Evolutionary conservation across 2,329 filamentous ascomycete species (phyloP).

Genomic region (Pestalotiopsis sp.): DNA sequence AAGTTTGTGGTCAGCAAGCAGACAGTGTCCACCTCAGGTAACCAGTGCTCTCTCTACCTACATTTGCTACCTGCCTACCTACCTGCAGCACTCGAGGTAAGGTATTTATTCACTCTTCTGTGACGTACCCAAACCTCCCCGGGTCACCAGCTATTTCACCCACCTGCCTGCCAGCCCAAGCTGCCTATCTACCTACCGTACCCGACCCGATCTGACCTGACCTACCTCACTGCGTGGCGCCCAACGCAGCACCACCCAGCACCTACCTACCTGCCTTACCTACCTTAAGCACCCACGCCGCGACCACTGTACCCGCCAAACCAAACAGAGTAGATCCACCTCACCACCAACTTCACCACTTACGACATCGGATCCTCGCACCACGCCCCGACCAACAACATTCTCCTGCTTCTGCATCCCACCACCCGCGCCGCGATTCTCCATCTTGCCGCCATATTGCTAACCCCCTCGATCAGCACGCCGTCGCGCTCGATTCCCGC

Average conservation of each 20-base stretch:
- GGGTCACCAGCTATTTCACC: not conserved
- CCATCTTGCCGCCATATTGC: not conserved
- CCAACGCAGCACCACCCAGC: not conserved
- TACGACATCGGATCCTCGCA: constrained; percentile 9
- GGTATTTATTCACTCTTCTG: no score
- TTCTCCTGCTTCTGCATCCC: not conserved
- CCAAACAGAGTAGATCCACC: constrained; percentile 5
- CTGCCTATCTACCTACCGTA: not conserved
- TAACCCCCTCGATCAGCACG: not conserved
- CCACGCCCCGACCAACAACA: constrained; percentile 3
- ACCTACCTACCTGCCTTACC: not conserved
- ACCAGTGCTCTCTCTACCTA: not conserved
- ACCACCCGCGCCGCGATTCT: not conserved
- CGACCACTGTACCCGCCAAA: not conserved
- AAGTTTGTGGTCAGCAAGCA: not conserved
- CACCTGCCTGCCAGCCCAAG: not conserved
- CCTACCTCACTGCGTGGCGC: not conserved
- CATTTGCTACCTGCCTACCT: not conserved
- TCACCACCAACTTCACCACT: constrained; percentile 8
- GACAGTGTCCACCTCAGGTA: not conserved
- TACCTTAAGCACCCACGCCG: not conserved
- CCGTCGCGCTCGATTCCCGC: not conserved
- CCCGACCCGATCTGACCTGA: not conserved
- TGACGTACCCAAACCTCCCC: no score
- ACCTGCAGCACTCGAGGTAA: no score